Evolutionary conservation across 108 stramenopile species (phyloP).

Genomic region (Schizochytrium sp.): DNA sequence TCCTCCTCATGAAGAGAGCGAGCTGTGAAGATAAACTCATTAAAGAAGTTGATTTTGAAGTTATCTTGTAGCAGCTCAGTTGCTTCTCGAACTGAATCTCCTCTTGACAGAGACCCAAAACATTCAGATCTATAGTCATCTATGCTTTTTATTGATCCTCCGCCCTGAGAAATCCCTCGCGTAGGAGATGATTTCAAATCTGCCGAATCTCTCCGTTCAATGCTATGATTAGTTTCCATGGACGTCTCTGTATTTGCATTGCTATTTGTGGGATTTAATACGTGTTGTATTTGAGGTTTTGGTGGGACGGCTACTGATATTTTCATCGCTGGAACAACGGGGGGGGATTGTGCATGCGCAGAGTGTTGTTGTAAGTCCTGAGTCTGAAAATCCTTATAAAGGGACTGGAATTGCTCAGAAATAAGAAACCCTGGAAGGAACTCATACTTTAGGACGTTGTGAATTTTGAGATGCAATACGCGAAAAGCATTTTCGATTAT

Average conservation of each 20-base stretch:
- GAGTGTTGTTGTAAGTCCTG: not conserved
- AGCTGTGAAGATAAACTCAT: conserved; percentile 24
- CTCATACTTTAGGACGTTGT: conserved; percentile 27
- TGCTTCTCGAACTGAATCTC: not conserved
- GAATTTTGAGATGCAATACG: conserved; percentile 14
- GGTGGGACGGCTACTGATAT: not conserved
- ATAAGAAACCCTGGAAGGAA: conserved; percentile 42
- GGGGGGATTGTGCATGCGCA: not conserved
- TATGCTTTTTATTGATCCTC: not conserved
- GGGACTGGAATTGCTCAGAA: conserved; percentile 45
- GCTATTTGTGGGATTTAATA: too few relatives aligned
- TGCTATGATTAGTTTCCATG: too few relatives aligned
- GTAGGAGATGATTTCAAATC: not conserved
- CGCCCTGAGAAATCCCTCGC: not conserved
- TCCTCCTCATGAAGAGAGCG: not conserved
- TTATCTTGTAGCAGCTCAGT: not conserved
- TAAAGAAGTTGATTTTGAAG: conserved; percentile 1
- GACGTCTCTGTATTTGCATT: too few relatives aligned
- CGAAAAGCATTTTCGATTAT: conserved; percentile 29
- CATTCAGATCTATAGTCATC: not conserved
- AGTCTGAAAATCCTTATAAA: conserved; percentile 8
- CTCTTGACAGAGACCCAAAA: not conserved
- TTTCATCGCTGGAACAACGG: not conserved
- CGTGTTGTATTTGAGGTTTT: too few relatives aligned
- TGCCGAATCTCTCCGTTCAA: too few relatives aligned